Evolutionary conservation across 352 stramenopile genomes (phyloP).

Genomic region (Globisporangium acanthophoron): DNA sequence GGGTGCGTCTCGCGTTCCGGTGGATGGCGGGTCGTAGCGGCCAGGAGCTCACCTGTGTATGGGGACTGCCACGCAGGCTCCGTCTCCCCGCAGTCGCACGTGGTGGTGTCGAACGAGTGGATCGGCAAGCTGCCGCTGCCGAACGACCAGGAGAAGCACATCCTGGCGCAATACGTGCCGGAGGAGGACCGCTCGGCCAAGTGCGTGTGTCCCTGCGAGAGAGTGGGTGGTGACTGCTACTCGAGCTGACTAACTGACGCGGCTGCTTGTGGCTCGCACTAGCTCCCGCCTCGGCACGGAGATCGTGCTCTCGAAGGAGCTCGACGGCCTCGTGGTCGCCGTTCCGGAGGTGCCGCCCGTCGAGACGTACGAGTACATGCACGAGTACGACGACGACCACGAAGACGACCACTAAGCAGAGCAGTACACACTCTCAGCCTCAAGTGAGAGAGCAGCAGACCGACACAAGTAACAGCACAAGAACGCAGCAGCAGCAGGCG

Average conservation of each 20-base stretch:
- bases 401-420: constrained; percentile 31
- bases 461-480: neutral
- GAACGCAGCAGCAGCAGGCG: neutral
- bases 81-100: constrained; percentile 78
- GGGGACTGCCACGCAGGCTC: constrained; percentile 19
- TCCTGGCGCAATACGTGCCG: constrained; percentile 72
- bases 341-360: constrained; percentile 81
- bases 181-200: constrained; percentile 75
- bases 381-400: constrained; percentile 84
- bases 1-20: constrained; percentile 14
- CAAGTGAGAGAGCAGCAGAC: constrained; percentile 1
- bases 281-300: constrained; percentile 84
- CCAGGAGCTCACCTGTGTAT: neutral
- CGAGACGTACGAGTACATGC: constrained; percentile 79
- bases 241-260: neutral
- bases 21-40: neutral
- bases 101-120: constrained; percentile 87
- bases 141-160: constrained; percentile 71
- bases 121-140: constrained; percentile 63
- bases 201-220: constrained; percentile 22
- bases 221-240: neutral
- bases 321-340: constrained; percentile 85
- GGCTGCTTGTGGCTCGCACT: neutral
- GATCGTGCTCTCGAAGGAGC: constrained; percentile 81
- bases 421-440: neutral